Conservation (phyloP, 371 early-diverging fungal species). For the Lichtheimia ornata region DNA sequence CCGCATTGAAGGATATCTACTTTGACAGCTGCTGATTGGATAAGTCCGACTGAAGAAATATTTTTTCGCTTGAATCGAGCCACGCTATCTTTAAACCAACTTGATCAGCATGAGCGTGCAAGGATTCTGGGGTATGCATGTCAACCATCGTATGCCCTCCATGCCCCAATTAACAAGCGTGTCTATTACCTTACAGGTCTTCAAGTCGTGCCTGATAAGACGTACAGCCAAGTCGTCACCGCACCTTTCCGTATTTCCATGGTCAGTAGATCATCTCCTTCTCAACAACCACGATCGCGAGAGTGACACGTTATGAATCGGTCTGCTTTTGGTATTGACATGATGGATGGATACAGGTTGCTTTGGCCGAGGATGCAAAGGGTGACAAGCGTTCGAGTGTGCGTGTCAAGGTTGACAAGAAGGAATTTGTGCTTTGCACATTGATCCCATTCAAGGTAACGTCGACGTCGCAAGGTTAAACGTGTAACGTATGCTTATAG, state of each 20-base stretch:
- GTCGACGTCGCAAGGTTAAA: neutral
- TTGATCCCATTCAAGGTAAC: conserved; percentile 23
- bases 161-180: neutral
- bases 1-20: too few relatives aligned
- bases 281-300: too few relatives aligned
- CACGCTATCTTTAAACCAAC: neutral
- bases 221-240: conserved; percentile 70
- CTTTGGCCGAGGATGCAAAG: conserved; percentile 51
- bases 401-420: conserved; percentile 66
- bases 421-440: conserved; percentile 74
- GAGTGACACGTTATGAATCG: too few relatives aligned
- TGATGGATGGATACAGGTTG: conserved; percentile 51
- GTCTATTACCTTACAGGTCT: conserved; percentile 32
- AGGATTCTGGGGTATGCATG: conserved; percentile 23
- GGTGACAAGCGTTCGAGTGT: conserved; percentile 60
- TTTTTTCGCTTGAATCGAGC: neutral
- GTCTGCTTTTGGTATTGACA: too few relatives aligned
- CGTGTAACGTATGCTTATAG: too few relatives aligned
- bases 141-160: neutral
- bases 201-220: conserved; percentile 62
- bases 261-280: conserved; percentile 35
- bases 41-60: conserved; percentile 1
- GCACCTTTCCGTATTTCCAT: conserved; percentile 72
- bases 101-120: conserved; percentile 16
- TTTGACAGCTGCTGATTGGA: too few relatives aligned